phyloP scores from a whole-genome alignment of 1,284 basidiomycete species.

The Heterobasidion annosum region DNA sequence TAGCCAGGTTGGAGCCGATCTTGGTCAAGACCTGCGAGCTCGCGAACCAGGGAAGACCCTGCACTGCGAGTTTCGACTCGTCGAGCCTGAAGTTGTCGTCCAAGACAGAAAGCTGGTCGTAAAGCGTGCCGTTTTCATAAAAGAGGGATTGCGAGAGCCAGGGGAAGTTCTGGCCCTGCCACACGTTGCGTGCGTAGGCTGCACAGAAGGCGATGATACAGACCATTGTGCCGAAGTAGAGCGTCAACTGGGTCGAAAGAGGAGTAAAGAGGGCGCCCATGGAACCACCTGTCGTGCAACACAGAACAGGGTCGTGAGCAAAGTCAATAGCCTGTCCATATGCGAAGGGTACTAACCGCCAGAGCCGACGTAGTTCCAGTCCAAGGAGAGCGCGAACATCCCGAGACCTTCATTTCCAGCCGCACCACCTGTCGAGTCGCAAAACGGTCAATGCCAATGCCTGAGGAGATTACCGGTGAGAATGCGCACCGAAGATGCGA shows the following conservation, averaged over 20 bases:
- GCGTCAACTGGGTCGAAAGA: background rate
- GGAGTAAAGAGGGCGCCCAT: background rate
- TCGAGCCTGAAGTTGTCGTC: conserved; percentile 32
- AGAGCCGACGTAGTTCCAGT: conserved; percentile 48
- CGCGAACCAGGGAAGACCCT: conserved; percentile 34
- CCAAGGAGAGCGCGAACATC: conserved; percentile 18
- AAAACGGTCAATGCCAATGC: background rate
- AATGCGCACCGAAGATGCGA: conserved; percentile 39
- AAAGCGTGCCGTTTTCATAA: conserved; percentile 28
- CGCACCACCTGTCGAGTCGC: conserved; percentile 18
- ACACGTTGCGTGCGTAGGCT: conserved; percentile 18
- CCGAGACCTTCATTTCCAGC: conserved; percentile 32
- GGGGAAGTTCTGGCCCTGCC: conserved; percentile 35
- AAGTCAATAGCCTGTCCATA: background rate
- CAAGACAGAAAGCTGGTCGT: conserved; percentile 19
- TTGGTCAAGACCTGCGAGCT: conserved; percentile 23
- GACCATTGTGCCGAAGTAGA: background rate
- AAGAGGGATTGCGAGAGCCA: conserved; percentile 34
- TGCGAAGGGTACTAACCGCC: conserved; percentile 7
- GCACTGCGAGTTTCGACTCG: conserved; percentile 23
- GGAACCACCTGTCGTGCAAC: background rate
- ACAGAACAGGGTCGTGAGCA: background rate
- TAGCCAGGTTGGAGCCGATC: conserved; percentile 27
- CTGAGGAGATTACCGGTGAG: background rate
- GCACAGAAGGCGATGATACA: background rate